phyloP scores from a whole-genome alignment of 140 eudicot genomes.

The Senecio squalidus region DNA sequence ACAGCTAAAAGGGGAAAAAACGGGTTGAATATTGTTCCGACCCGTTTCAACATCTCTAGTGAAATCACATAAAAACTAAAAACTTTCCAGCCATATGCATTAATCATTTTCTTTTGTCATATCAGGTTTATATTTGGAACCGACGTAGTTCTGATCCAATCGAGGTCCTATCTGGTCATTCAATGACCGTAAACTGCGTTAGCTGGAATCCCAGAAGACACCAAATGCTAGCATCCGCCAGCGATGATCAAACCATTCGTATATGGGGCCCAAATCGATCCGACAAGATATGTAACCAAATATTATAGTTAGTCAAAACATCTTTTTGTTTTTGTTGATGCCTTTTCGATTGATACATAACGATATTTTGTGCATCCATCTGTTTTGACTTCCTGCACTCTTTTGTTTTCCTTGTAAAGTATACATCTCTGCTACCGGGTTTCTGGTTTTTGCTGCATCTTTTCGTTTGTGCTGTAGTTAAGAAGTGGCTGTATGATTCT shows the following conservation, averaged over 20 bases:
- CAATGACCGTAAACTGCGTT: conserved; percentile 81
- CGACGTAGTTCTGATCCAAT: conserved; percentile 51
- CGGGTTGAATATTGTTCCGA: no score
- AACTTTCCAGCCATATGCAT: background rate
- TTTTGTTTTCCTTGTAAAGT: conserved; percentile 26
- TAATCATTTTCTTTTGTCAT: background rate
- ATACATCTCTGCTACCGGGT: conserved; percentile 5
- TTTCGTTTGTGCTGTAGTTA: conserved; percentile 10
- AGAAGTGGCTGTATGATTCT: background rate
- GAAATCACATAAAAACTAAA: background rate
- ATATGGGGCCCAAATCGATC: conserved; percentile 77
- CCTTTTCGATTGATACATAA: conserved; percentile 20
- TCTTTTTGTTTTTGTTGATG: conserved; percentile 10
- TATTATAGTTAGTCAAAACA: conserved; percentile 10
- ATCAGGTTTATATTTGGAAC: conserved; percentile 90
- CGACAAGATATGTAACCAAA: conserved; percentile 5
- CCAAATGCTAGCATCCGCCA: conserved; percentile 87
- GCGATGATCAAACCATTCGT: conserved; percentile 90
- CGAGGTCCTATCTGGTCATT: conserved; percentile 71
- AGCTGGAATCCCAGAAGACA: conserved; percentile 88
- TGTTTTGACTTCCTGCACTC: conserved; percentile 18
- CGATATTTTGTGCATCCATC: conserved; percentile 17
- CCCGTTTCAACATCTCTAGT: background rate
- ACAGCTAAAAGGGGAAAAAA: no score
- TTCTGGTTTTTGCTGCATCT: conserved; percentile 7